Conservation (phyloP, 2,329 filamentous ascomycete genomes). For the Talaromyces sp. region DNA sequence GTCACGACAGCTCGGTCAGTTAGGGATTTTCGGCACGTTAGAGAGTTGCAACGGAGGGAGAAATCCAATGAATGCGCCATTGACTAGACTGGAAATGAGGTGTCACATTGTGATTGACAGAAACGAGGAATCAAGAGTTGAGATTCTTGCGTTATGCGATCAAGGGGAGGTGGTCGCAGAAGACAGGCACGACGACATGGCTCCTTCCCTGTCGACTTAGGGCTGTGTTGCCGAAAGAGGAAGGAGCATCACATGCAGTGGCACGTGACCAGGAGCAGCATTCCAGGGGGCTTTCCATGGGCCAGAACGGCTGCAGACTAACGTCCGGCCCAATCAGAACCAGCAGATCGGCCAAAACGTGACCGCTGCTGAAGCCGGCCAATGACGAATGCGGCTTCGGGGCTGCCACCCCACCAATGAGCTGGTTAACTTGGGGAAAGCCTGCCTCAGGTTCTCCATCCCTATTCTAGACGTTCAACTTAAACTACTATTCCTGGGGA, state of each 20-base stretch:
- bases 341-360: slow-evolving; percentile 10
- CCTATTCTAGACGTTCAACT: not conserved
- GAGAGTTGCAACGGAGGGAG: slow-evolving; percentile 71
- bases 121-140: not conserved
- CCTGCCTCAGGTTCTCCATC: slow-evolving; percentile 1
- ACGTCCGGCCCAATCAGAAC: slow-evolving; percentile 6
- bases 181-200: not conserved
- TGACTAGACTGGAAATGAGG: not conserved
- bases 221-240: not conserved
- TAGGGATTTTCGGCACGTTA: slow-evolving; percentile 70
- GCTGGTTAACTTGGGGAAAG: not conserved
- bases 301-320: not conserved
- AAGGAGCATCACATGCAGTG: slow-evolving; percentile 1
- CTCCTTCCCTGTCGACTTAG: not conserved
- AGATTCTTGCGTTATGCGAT: not conserved
- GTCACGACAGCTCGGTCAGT: slow-evolving; percentile 74
- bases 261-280: not conserved
- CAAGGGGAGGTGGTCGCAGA: not conserved
- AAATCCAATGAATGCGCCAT: slow-evolving; percentile 62
- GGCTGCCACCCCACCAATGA: slow-evolving; percentile 1
- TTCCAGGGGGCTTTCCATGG: slow-evolving; percentile 1
- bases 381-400: not conserved
- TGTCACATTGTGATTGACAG: not conserved
- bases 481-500: not conserved
- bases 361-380: not conserved